phyloP scores from a whole-genome alignment of 2,329 filamentous ascomycete species.

The Trichoderma brevicompactum region DNA sequence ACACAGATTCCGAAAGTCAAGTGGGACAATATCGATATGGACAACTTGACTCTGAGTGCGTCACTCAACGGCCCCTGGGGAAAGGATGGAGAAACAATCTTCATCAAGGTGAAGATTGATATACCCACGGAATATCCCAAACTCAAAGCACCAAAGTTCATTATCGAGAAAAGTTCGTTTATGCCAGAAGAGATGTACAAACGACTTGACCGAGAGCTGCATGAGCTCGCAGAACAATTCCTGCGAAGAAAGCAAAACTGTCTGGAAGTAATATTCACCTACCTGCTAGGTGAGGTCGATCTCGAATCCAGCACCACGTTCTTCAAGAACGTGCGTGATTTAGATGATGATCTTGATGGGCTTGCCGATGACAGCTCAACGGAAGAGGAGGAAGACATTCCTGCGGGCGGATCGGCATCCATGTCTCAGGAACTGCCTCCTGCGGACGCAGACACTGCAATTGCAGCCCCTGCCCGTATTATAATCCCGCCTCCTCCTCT shows the following conservation, averaged over 20 bases:
- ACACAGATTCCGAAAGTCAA: constrained; percentile 65
- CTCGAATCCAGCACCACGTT: constrained; percentile 63
- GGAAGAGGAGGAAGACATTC: constrained; percentile 69
- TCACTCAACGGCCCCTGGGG: constrained; percentile 70
- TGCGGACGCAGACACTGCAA: constrained; percentile 56
- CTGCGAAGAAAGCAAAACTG: constrained; percentile 64
- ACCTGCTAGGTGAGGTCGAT: constrained; percentile 66
- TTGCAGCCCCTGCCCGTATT: constrained; percentile 56
- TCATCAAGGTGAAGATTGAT: constrained; percentile 64
- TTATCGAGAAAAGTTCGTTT: constrained; percentile 64
- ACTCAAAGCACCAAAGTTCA: constrained; percentile 60
- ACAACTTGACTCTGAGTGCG: constrained; percentile 60
- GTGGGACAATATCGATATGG: constrained; percentile 68
- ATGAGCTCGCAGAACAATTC: constrained; percentile 60
- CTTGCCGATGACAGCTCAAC: constrained; percentile 80
- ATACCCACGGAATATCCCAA: constrained; percentile 65
- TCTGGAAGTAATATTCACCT: constrained; percentile 64
- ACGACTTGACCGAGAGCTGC: constrained; percentile 57
- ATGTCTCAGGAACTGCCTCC: constrained; percentile 66
- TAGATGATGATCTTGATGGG: constrained; percentile 61
- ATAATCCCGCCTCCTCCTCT: constrained; percentile 61
- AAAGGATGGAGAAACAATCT: constrained; percentile 58
- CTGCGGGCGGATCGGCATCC: constrained; percentile 57
- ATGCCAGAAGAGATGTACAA: constrained; percentile 61
- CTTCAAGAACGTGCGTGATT: constrained; percentile 67